Percentiles rank a stretch among this genome's conserved stretches.
These are phyloP conservation scores for Microsporum canis DNA, from an alignment of 2,329 filamentous ascomycete genomes.

Conservation along the genomic window DNA sequence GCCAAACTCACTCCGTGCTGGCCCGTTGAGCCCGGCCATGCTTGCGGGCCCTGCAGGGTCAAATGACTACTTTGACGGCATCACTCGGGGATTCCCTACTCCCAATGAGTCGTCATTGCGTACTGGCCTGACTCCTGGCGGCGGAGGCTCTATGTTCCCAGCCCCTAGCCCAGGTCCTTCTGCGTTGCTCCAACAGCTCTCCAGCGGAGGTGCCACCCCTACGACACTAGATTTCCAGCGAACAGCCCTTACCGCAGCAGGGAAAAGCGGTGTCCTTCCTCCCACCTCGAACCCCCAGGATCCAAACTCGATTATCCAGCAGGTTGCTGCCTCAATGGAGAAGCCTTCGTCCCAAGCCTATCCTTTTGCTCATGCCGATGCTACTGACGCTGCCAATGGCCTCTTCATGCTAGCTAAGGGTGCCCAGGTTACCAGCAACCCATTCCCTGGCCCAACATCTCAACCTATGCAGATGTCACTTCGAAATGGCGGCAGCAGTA, in stretches of 20 bases:
- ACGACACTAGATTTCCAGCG: slow-evolving; percentile 89
- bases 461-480: slow-evolving; percentile 36
- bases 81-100: slow-evolving; percentile 70
- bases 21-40: slow-evolving; percentile 94
- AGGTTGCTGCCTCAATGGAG: slow-evolving; percentile 33
- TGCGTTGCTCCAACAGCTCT: slow-evolving; percentile 58
- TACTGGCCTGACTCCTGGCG: slow-evolving; percentile 78
- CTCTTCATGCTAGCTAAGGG: slow-evolving; percentile 74
- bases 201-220: slow-evolving; percentile 74
- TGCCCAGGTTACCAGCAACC: slow-evolving; percentile 46
- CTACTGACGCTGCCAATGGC: slow-evolving; percentile 87
- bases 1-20: slow-evolving; percentile 78
- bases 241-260: slow-evolving; percentile 71
- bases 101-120: slow-evolving; percentile 92
- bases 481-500: slow-evolving; percentile 42
- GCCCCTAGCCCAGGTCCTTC: slow-evolving; percentile 78
- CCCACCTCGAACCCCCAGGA: slow-evolving; percentile 35
- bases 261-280: slow-evolving; percentile 40
- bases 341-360: slow-evolving; percentile 45
- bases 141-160: slow-evolving; percentile 94
- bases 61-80: slow-evolving; percentile 80
- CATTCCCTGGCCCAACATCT: slow-evolving; percentile 29
- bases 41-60: slow-evolving; percentile 64
- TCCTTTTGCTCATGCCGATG: slow-evolving; percentile 75
- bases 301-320: slow-evolving; percentile 25